A percentile compares a stretch with the other conserved stretches of the same genome.
Evolutionary conservation across 106 monocot species (phyloP).

Genomic region (Vanilla planifolia): DNA sequence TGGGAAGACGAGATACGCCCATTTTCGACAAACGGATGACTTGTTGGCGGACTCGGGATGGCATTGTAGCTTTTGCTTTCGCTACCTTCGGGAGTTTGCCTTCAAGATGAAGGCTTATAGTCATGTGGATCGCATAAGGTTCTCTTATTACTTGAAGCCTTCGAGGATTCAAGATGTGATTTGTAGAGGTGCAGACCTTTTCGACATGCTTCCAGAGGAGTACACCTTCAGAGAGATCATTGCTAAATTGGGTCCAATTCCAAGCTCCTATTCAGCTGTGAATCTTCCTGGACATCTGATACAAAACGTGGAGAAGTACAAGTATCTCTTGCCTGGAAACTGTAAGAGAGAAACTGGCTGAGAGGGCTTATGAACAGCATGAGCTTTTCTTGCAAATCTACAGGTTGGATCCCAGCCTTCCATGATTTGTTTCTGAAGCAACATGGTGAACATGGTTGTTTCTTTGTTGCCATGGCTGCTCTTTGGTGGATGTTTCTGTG

Average conservation of each 20-base stretch:
- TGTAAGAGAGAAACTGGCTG: constrained; percentile 54
- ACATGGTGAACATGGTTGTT: background rate
- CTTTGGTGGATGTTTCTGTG: background rate
- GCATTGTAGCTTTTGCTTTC: constrained; percentile 97
- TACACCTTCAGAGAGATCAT: constrained; percentile 57
- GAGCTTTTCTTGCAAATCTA: background rate
- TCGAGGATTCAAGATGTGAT: constrained; percentile 69
- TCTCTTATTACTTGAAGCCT: constrained; percentile 29
- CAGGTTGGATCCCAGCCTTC: no score
- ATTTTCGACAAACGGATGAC: constrained; percentile 60
- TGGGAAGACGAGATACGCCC: constrained; percentile 66
- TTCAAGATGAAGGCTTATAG: constrained; percentile 96
- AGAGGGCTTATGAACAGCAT: background rate
- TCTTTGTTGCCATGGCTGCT: background rate
- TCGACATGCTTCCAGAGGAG: constrained; percentile 84
- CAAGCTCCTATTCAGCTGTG: constrained; percentile 46
- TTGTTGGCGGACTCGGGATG: constrained; percentile 76
- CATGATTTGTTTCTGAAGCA: constrained; percentile 9
- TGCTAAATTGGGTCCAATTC: constrained; percentile 58
- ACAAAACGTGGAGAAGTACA: constrained; percentile 37
- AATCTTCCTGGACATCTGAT: constrained; percentile 45
- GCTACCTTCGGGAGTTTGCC: constrained; percentile 47
- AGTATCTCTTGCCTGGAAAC: constrained; percentile 53
- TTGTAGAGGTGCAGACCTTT: constrained; percentile 63
- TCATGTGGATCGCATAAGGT: constrained; percentile 69